These are phyloP conservation scores for Vaccinium vitisidaea DNA, from an alignment of 148 eudicot species.

Conservation along the genomic window DNA sequence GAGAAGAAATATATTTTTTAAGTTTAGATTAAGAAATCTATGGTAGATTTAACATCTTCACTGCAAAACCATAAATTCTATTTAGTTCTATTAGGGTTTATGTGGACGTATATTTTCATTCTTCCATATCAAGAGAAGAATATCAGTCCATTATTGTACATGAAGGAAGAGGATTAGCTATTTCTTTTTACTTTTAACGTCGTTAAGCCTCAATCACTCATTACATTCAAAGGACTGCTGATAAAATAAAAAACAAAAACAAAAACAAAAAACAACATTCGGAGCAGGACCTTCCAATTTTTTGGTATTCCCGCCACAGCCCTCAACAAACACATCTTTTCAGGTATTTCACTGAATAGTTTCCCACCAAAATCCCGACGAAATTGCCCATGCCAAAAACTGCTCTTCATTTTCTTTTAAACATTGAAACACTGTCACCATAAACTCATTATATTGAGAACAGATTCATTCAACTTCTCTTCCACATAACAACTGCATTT, in stretches of 20 bases:
- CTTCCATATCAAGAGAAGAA: slow-evolving; percentile 3
- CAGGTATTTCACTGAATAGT: not conserved
- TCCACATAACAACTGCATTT: not conserved
- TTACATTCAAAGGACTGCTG: not conserved
- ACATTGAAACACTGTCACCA: not conserved
- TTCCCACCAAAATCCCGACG: not conserved
- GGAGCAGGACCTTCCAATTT: not conserved
- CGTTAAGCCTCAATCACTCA: not conserved
- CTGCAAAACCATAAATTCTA: not conserved
- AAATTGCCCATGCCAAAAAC: not conserved
- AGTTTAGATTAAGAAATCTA: not conserved
- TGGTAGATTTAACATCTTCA: not conserved
- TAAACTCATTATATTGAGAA: not conserved
- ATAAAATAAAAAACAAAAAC: too few relatives aligned
- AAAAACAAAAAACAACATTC: too few relatives aligned
- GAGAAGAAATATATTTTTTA: not conserved
- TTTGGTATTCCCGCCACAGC: not conserved
- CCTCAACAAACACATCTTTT: not conserved
- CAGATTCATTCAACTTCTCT: not conserved
- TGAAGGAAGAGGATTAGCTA: not conserved
- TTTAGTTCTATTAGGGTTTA: too few relatives aligned
- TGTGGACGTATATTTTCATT: not conserved
- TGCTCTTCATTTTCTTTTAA: not conserved
- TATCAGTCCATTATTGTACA: not conserved
- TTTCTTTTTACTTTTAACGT: not conserved